Conservation (phyloP, 2,329 filamentous ascomycete genomes). For the Coleophoma eucalyptorum region DNA sequence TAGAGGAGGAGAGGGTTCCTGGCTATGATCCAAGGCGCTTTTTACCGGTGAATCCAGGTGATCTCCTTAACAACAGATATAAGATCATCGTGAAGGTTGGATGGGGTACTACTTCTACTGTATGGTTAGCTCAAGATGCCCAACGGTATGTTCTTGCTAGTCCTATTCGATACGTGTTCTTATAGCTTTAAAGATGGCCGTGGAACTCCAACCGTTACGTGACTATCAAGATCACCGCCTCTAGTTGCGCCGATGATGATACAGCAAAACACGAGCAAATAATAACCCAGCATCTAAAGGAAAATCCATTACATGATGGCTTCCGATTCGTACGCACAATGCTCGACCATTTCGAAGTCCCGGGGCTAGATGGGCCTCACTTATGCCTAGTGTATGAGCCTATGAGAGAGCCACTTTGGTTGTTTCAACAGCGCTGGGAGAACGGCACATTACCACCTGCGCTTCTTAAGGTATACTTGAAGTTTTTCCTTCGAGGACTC, state of each 20-base stretch:
- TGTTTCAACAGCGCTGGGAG: conserved; percentile 7
- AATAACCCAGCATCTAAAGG: conserved; percentile 3
- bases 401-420: conserved; percentile 9
- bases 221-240: conserved; percentile 9
- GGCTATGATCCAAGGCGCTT: conserved; percentile 6
- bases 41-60: conserved; percentile 15
- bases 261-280: conserved; percentile 4
- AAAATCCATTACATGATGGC: conserved; percentile 6
- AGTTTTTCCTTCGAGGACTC: conserved; percentile 1
- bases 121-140: conserved; percentile 34
- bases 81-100: conserved; percentile 33
- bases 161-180: conserved; percentile 1
- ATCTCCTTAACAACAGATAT: conserved; percentile 29
- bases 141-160: conserved; percentile 7
- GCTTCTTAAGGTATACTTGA: conserved; percentile 8
- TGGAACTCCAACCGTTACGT: conserved; percentile 5
- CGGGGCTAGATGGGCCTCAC: conserved; percentile 3
- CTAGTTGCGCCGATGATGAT: conserved; percentile 2
- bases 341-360: conserved; percentile 7
- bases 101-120: conserved; percentile 33
- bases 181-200: conserved; percentile 1
- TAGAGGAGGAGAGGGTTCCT: conserved; percentile 9
- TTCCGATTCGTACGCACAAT: conserved; percentile 8
- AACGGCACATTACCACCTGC: conserved; percentile 1
- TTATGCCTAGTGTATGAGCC: conserved; percentile 11